Evolutionary conservation across 2,329 filamentous ascomycete species (phyloP), one percentile per base, ranked within the genome.

Genomic region (Botrytis fragariae): DNA sequence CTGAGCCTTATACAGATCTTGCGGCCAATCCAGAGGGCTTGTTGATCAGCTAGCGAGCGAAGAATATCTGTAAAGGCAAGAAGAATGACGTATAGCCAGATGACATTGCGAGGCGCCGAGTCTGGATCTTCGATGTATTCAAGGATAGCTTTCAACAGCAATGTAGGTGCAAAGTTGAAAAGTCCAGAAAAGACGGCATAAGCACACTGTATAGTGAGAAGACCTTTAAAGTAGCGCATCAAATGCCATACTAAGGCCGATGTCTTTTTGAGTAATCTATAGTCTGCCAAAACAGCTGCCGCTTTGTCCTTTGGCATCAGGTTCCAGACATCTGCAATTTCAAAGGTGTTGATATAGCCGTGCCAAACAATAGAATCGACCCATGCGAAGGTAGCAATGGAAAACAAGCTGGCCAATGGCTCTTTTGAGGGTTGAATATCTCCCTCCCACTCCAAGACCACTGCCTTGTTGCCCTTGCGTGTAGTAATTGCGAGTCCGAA

Each of bases 1-100:
- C 95, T 92, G 61, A 98, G 87, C 75, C 94, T 92, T 78, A 99
- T 95, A 83, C 95, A 98, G 75, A 98, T 93, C 82, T 94, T 97
- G 72, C 96, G 92, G 25, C 96, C 96, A 74, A 97, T 92, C 93
- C 93, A 99, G 0, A 99, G 86, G 14, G 94, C 93, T 82, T 96
- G 93, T 32, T 92, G 93, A 82, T 96, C 94, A 45, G 91, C 71
- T 18, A 68, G 51, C 25, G 95, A 96, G 74, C 94, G 92, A 37
- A 96, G 84, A 59, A 93, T 87, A 74, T 96, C 94, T 12, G 95
- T 92, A 59, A 94, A 86, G 59, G 97, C 95, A 12, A 99, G 88
- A 3, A 97, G 86, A 64, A 97, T 94, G 64, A 98, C 96, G 79
- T 95, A 97, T 69, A 99, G 90, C 96, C 96, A 99, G 35, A 97